Evolutionary conservation across 805 yeast genomes (phyloP).

Genomic region (Metschnikowia henanensis): DNA sequence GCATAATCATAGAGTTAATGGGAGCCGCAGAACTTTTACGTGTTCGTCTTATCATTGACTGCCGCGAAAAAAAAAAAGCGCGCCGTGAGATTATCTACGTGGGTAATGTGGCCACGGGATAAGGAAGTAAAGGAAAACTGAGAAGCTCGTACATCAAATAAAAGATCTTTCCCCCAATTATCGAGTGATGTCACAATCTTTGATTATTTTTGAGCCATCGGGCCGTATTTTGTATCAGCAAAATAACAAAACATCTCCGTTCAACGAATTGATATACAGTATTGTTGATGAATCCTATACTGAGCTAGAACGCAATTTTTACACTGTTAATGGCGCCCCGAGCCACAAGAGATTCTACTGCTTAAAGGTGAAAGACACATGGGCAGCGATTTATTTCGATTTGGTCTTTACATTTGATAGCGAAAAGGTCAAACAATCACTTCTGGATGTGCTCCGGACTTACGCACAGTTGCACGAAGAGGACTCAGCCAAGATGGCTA

Average conservation of each 20-base stretch:
- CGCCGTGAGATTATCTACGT: neutral
- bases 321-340: slow-evolving; percentile 23
- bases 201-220: slow-evolving; percentile 35
- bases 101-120: neutral
- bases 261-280: slow-evolving; percentile 37
- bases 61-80: neutral
- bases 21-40: no score
- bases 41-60: neutral
- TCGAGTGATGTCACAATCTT: slow-evolving; percentile 36
- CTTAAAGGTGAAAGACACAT: slow-evolving; percentile 25
- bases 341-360: slow-evolving; percentile 38
- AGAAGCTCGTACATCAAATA: neutral
- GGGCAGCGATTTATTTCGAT: slow-evolving; percentile 41
- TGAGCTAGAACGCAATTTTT: slow-evolving; percentile 35
- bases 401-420: slow-evolving; percentile 39
- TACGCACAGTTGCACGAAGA: slow-evolving; percentile 29
- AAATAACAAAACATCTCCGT: slow-evolving; percentile 36
- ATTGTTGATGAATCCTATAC: slow-evolving; percentile 36
- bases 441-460: slow-evolving; percentile 34
- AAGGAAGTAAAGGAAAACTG: neutral
- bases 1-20: no score
- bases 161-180: no score
- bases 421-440: slow-evolving; percentile 34
- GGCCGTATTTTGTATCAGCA: slow-evolving; percentile 38
- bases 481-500: slow-evolving; percentile 28